A percentile compares a stretch with the other conserved stretches of the same genome.
These are phyloP conservation scores for Apiospora rasikravindrae DNA, from an alignment of 2,329 filamentous ascomycete genomes.

Conservation along the genomic window DNA sequence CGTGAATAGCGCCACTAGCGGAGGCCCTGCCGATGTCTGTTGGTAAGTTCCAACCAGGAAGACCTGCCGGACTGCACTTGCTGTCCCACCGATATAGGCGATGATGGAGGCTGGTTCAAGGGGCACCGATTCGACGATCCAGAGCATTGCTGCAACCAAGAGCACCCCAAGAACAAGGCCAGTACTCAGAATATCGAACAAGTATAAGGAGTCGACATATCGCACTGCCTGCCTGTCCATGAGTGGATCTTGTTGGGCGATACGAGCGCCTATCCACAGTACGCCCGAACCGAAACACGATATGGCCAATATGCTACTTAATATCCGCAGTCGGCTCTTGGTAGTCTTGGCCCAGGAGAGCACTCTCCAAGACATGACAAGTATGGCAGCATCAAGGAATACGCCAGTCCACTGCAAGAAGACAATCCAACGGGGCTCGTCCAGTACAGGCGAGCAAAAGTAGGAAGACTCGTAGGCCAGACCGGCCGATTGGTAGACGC, in stretches of 20 bases:
- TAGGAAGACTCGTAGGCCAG: constrained; percentile 53
- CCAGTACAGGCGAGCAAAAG: constrained; percentile 53
- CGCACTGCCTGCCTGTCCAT: constrained; percentile 33
- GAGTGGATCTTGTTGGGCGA: constrained; percentile 35
- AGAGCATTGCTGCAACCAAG: constrained; percentile 50
- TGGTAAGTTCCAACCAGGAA: constrained; percentile 51
- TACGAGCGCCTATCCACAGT: constrained; percentile 41
- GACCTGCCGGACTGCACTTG: constrained; percentile 43
- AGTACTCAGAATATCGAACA: constrained; percentile 55
- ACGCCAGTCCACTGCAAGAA: constrained; percentile 52
- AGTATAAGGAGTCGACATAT: constrained; percentile 50
- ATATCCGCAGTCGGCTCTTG: constrained; percentile 50
- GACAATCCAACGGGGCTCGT: constrained; percentile 44
- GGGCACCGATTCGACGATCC: constrained; percentile 53
- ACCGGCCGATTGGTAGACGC: constrained; percentile 47
- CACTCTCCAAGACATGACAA: constrained; percentile 56
- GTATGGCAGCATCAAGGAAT: constrained; percentile 51
- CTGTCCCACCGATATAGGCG: constrained; percentile 49
- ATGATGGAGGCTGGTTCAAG: constrained; percentile 48
- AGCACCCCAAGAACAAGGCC: constrained; percentile 52
- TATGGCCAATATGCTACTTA: constrained; percentile 49
- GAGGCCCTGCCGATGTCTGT: constrained; percentile 43
- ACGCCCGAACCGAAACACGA: constrained; percentile 46
- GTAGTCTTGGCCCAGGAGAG: constrained; percentile 57
- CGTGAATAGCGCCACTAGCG: constrained; percentile 45